A percentile compares a stretch with the other conserved stretches of the same genome.
Conservation (phyloP, 352 stramenopile genomes). For the Aphanomyces cochlioides region DNA sequence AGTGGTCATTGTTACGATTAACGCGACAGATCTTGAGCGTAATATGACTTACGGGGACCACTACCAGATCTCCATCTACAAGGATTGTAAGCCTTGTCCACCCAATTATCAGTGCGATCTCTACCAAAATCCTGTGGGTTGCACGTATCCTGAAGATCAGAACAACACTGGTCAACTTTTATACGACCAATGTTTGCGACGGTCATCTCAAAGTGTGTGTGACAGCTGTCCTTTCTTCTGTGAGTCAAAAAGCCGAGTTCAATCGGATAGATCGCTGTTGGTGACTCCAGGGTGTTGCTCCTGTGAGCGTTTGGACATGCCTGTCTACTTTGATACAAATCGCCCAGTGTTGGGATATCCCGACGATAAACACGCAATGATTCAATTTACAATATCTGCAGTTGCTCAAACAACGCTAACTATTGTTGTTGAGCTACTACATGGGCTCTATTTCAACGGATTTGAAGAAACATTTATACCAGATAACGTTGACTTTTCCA, state of each 20-base stretch:
- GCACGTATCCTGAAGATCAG: slow-evolving; percentile 61
- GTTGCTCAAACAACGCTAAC: slow-evolving; percentile 83
- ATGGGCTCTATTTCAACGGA: slow-evolving; percentile 90
- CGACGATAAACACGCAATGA: slow-evolving; percentile 93
- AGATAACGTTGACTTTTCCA: slow-evolving; percentile 78
- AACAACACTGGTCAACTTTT: slow-evolving; percentile 42
- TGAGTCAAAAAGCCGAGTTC: slow-evolving; percentile 36
- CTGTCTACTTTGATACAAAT: slow-evolving; percentile 83
- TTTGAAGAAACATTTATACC: slow-evolving; percentile 78
- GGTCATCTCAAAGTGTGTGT: slow-evolving; percentile 44
- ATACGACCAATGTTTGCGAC: slow-evolving; percentile 48
- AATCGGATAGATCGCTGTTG: slow-evolving; percentile 32
- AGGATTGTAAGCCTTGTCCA: slow-evolving; percentile 94
- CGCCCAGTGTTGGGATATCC: slow-evolving; percentile 70
- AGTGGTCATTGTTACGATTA: slow-evolving; percentile 90
- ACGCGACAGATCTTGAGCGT: slow-evolving; percentile 80
- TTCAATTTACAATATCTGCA: slow-evolving; percentile 89
- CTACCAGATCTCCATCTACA: slow-evolving; percentile 93
- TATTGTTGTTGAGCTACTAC: slow-evolving; percentile 89
- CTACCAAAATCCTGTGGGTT: slow-evolving; percentile 42
- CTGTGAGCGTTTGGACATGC: slow-evolving; percentile 84
- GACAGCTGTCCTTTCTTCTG: slow-evolving; percentile 67
- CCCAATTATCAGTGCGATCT: slow-evolving; percentile 87
- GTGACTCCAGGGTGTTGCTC: slow-evolving; percentile 74
- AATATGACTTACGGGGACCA: slow-evolving; percentile 97